A percentile compares a stretch with the other conserved stretches of the same genome.
phyloP scores from a whole-genome alignment of 108 stramenopile species.

The Fragilaria crotonensis region DNA sequence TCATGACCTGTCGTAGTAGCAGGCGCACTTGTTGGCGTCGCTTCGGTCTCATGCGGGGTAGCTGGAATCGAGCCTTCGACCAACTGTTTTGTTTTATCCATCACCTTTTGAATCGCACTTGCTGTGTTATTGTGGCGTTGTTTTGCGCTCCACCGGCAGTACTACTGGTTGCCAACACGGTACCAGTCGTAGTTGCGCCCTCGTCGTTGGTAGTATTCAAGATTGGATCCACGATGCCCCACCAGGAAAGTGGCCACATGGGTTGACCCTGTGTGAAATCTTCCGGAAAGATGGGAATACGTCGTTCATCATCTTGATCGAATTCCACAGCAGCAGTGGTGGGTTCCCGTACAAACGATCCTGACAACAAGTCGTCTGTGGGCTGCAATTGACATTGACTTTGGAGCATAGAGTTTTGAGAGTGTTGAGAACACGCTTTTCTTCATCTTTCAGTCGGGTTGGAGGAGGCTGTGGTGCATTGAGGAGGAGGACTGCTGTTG shows the following conservation, averaged over 20 bases:
- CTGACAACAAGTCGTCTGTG: not conserved
- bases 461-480: not conserved
- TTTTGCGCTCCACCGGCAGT: not conserved
- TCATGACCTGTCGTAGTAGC: too few relatives aligned
- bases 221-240: conserved; percentile 55
- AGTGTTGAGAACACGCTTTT: too few relatives aligned
- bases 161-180: too few relatives aligned
- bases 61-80: too few relatives aligned
- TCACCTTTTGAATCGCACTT: not conserved
- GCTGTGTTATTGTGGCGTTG: not conserved
- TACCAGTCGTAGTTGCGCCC: too few relatives aligned
- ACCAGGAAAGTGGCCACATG: conserved; percentile 50
- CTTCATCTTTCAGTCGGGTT: too few relatives aligned
- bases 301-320: conserved; percentile 17
- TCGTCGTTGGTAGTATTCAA: not conserved
- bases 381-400: too few relatives aligned
- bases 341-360: not conserved
- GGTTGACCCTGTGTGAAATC: conserved; percentile 35
- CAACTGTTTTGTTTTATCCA: too few relatives aligned
- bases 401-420: too few relatives aligned
- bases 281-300: conserved; percentile 58
- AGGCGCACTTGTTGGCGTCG: too few relatives aligned
- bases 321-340: not conserved
- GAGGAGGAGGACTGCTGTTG: too few relatives aligned
- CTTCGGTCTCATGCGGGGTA: too few relatives aligned